Evolutionary conservation across 805 yeast species (phyloP), one percentile per base, ranked within the genome.

Genomic region (Spathaspora boniae): DNA sequence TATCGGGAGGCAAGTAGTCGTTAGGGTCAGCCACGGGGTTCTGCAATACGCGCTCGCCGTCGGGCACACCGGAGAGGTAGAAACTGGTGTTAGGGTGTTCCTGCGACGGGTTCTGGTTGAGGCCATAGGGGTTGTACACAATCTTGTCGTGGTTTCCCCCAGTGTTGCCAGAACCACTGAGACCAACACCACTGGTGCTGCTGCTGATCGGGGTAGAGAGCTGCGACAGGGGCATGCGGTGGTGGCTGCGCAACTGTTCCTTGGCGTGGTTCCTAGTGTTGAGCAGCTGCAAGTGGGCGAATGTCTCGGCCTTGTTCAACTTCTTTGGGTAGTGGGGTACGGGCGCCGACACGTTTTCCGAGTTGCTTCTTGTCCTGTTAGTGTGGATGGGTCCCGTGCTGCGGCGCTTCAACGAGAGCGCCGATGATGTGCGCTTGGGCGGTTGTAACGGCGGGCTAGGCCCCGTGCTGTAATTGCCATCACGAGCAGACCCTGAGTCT

Each of bases 1-100:
- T 61, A 4, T 68, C 72, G 0, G 52, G 60, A 0, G 91, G 89
- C 14, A 84, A 55, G 42, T 56, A 67, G n/a, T 70, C 72, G 48
- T 82, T 82, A 1, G 91, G 91, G 42, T 76, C 73, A 12, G 74
- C 76, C 9, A 80, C 72, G 0, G 91, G 87, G 42, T 75, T 62
- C 2, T 78, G 71, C 38, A 83, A 59, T 9, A 78, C 59, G 24
- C 78, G 66, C 16, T 69, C 64, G 33, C 72, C 74, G 29, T 58
- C 70, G 18, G 62, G 60, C 35, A 62, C 59, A 36, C 65, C 56
- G 12, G 47, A 44, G 33, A 58, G 37, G 33, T 58, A 58, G 29
- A 58, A 56, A 31, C 56, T 51, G 3, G 60, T 39, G 26, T 52
- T 52, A 2, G 62, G 62, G 19, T 45, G 40, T 26, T 53, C 57